Conservation (phyloP, 169 alveolate species). For the Cyclospora cayetanensis region DNA sequence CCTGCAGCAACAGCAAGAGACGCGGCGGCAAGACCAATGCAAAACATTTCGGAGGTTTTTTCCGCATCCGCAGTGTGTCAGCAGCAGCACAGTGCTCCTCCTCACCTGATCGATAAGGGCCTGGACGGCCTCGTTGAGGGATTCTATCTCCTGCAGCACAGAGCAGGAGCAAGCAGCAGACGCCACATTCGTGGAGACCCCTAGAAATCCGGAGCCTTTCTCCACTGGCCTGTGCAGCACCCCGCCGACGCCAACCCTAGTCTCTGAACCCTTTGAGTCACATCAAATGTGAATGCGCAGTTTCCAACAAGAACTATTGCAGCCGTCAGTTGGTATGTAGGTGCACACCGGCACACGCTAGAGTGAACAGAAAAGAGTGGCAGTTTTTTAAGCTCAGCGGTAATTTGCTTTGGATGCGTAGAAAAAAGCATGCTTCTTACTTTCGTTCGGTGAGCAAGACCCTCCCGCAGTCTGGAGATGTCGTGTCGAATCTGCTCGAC, state of each 20-base stretch:
- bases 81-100: neutral
- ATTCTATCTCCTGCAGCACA: neutral
- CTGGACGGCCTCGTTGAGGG: constrained; percentile 19
- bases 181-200: neutral
- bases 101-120: neutral
- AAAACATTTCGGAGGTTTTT: too few relatives aligned
- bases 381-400: too few relatives aligned
- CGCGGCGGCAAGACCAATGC: neutral
- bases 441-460: neutral
- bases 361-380: too few relatives aligned
- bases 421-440: neutral
- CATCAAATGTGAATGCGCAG: neutral
- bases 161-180: constrained; percentile 27
- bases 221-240: neutral
- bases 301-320: too few relatives aligned
- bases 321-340: too few relatives aligned
- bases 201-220: neutral
- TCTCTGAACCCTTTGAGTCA: neutral
- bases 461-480: constrained; percentile 6
- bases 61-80: too few relatives aligned
- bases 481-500: constrained; percentile 31
- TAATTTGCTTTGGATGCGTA: too few relatives aligned
- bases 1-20: constrained; percentile 7
- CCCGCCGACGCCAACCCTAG: neutral
- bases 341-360: too few relatives aligned